Evolutionary conservation across 2,329 filamentous ascomycete genomes (phyloP).

Genomic region (Aspergillus sp.): DNA sequence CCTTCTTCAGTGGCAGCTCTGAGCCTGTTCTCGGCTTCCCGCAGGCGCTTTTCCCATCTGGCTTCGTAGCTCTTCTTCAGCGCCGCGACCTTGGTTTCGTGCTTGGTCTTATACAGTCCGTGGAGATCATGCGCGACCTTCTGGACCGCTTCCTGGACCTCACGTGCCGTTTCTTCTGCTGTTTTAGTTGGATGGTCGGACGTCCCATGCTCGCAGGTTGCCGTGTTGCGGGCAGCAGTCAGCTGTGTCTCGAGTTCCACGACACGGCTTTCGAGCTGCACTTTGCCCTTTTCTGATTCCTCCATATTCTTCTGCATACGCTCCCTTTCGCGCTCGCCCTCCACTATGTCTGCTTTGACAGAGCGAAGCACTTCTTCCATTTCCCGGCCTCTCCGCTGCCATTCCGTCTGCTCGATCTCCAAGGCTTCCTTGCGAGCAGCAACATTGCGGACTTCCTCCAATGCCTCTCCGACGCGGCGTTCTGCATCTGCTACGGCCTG

Average conservation of each 20-base stretch:
- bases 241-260: constrained; percentile 53
- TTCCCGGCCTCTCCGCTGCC: constrained; percentile 83
- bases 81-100: constrained; percentile 92
- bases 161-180: constrained; percentile 56
- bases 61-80: constrained; percentile 81
- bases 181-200: constrained; percentile 44
- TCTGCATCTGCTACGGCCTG: constrained; percentile 88
- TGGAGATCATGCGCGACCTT: constrained; percentile 94
- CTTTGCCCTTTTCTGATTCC: constrained; percentile 68
- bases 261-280: constrained; percentile 50
- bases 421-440: constrained; percentile 71
- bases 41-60: constrained; percentile 86
- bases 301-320: constrained; percentile 75
- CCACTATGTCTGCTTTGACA: constrained; percentile 79
- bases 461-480: constrained; percentile 82
- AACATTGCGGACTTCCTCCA: constrained; percentile 83
- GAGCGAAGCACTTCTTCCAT: constrained; percentile 81
- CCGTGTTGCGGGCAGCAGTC: constrained; percentile 44
- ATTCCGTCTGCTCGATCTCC: constrained; percentile 74
- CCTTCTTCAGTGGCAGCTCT: constrained; percentile 74
- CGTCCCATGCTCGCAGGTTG: constrained; percentile 33
- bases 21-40: constrained; percentile 74
- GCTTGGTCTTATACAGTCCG: constrained; percentile 92
- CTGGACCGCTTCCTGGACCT: constrained; percentile 84
- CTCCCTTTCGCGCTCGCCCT: constrained; percentile 79